Base-by-base conservation (phyloP, 1,284 basidiomycete genomes). In the Trametes polyzona region DNA sequence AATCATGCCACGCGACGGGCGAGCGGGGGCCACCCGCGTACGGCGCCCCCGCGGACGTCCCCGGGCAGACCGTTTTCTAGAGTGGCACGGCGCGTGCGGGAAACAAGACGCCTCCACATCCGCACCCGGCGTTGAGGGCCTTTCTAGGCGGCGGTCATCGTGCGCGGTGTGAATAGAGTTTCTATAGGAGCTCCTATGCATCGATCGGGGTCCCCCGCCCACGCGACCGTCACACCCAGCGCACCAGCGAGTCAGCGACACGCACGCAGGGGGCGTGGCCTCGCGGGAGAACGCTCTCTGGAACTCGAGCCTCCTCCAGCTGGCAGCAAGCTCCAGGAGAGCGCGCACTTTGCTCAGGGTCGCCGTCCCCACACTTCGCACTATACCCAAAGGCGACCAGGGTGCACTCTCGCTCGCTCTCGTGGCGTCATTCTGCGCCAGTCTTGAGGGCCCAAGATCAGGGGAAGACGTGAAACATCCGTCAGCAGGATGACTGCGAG, bases 51-150 rank as follows among this genome's bases (percentile, higher is more conserved):
- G 10, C 24, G 37, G n/a, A 3, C 33, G 24, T 35, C 14, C 33
- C 46, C 46, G 33, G 21, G n/a, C 16, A 21, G 24, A 9, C 23
- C 46, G 39, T 42, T 47, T 48, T 27, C 53, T 42, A 4, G 24
- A 29, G 53, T 43, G 53, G 53, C 52, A 54, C 52, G 37, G 27
- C 33, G 36, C 39, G 32, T 32, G 35, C 30, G 10, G 39, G 33
- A 37, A n/a, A 55, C 53, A 55, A 55, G 53, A 55, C 46, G 26
- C 52, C 43, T 23, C 44, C 52, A 33, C 46, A n/a, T n/a, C 32
- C 39, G 39, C 40, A 19, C 40, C 46, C 53, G 39, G 53, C 32
- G 39, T 42, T 55, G 40, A 48, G 46, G 17, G 30, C 46, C 46
- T 42, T 55, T 48, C 46, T 36, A 26, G 53, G 53, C 40, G n/a